Evolutionary conservation across 2,329 filamentous ascomycete genomes (phyloP), one percentile per base, ranked within the genome.

Genomic region (Colletotrichum tropicicola): DNA sequence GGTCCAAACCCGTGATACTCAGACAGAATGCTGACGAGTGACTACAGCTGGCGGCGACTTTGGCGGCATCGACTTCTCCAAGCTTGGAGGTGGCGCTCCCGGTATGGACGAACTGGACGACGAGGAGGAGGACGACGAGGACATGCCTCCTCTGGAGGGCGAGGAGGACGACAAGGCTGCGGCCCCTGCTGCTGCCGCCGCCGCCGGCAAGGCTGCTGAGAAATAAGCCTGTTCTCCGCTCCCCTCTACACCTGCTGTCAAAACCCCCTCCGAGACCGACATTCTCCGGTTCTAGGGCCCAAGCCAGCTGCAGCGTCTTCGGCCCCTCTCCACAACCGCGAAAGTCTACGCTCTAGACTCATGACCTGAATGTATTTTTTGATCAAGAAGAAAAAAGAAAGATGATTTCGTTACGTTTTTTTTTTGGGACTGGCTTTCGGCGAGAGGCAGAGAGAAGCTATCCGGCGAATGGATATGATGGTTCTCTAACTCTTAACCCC

Each of bases 21-120:
- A 13, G 27, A 35, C 9, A 7, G 10, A 12, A 23, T 28, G 58
- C 58, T 61, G 37, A 61, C 58, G 48, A 6, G n/a, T 19, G 71
- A 73, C 70, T 39, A 15, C 17, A 53, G 65, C 60, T 58, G 87
- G 87, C 67, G 89, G 89, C 70, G 92, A 93, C 79, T 93, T 96
- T 69, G 89, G 92, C 73, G 92, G 92, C 73, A 96, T 97, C 76
- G 94, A 97, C 82, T 97, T 97, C 89, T 96, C 92, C 73, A 97
- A 97, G 86, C 90, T 97, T 68, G 91, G 90, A 68, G 90, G 85
- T 68, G 88, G 80, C 49, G 75, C 73, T 47, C 71, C 77, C 68
- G 80, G 79, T 68, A 80, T 77, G 48, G 87, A 84, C 25, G 82
- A 76, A 3, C 79, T 79, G 1, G 80, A 80, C 21, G 83, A 84